Evolutionary conservation across 163 green algal species (phyloP), one percentile per base, ranked within the genome.

Genomic region (Scenedesmus sp.): DNA sequence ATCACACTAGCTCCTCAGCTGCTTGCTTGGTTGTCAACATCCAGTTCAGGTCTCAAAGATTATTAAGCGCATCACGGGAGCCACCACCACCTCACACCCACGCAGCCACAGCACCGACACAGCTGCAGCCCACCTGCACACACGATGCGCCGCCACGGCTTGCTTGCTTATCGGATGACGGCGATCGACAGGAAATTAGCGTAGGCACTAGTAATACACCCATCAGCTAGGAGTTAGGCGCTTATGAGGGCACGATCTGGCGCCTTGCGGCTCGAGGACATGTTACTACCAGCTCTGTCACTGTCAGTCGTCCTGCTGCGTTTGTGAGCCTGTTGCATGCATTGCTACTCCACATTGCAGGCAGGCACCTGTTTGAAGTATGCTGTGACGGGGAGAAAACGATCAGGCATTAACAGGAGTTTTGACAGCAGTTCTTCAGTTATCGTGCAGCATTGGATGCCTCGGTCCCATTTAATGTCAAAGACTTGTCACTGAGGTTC

Each of bases 41-140:
- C 35, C 42, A 61, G 84, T 51, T 97, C 94, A 95, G 95, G 92
- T 97, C 95, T 97, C 95, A 97, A 97, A 97, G 95, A 97, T 97
- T 97, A 94, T 93, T 46, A 91, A 88, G 35, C 90, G 56, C 95
- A 97, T 97, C 95, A 96, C 61, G 9, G 95, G 95, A 94, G 78
- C 81, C 44, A 76, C 30, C 0, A 76, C 65, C 37, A 30, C 18
- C 65, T 22, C 7, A 40, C 65, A 76, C 65, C 10, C 30, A 76
- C 65, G 65, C 65, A 76, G 65, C 65, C 65, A 76, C 65, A 26
- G 65, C 30, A 76, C 30, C 33, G 5, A 40, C 7, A 37, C 30
- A 30, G 65, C 30, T 40, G 65, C 65, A 76, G 65, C 65, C 65
- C 65, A 76, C 65, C 65, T 76, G 65, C 18, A 40, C 65, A 76